Evolutionary conservation across 2,329 filamentous ascomycete genomes (phyloP).

Genomic region (Corinectria fuckeliana): DNA sequence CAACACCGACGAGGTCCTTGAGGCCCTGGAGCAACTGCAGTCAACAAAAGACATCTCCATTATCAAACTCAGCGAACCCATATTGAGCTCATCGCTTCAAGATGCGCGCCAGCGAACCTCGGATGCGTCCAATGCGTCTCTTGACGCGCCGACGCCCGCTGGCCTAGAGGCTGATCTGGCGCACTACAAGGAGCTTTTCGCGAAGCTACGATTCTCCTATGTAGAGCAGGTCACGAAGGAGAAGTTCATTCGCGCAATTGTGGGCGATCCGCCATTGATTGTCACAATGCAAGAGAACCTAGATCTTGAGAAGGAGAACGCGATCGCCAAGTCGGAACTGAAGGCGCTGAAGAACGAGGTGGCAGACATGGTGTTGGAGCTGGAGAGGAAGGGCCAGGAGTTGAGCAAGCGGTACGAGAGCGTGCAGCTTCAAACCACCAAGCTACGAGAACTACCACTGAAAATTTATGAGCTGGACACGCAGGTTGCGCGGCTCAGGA

Average conservation of each 20-base stretch:
- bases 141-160: constrained; percentile 73
- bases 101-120: constrained; percentile 65
- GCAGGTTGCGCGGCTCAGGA: constrained; percentile 54
- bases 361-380: constrained; percentile 71
- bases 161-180: constrained; percentile 82
- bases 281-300: constrained; percentile 84
- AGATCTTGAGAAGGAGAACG: constrained; percentile 72
- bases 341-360: constrained; percentile 84
- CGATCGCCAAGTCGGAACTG: constrained; percentile 75
- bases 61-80: constrained; percentile 77
- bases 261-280: constrained; percentile 86
- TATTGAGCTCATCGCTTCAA: constrained; percentile 59
- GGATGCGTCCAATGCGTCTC: constrained; percentile 71
- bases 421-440: constrained; percentile 55
- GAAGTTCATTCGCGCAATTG: constrained; percentile 92
- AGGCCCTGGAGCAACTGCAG: constrained; percentile 60
- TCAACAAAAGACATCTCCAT: constrained; percentile 71
- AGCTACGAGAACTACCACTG: constrained; percentile 58
- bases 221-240: constrained; percentile 99
- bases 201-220: constrained; percentile 95
- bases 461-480: constrained; percentile 57
- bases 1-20: constrained; percentile 51
- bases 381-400: constrained; percentile 70
- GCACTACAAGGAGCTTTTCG: constrained; percentile 95
- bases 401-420: constrained; percentile 62